phyloP scores from a whole-genome alignment of 2,329 filamentous ascomycete species.

The Pseudocercospora macadamiae region DNA sequence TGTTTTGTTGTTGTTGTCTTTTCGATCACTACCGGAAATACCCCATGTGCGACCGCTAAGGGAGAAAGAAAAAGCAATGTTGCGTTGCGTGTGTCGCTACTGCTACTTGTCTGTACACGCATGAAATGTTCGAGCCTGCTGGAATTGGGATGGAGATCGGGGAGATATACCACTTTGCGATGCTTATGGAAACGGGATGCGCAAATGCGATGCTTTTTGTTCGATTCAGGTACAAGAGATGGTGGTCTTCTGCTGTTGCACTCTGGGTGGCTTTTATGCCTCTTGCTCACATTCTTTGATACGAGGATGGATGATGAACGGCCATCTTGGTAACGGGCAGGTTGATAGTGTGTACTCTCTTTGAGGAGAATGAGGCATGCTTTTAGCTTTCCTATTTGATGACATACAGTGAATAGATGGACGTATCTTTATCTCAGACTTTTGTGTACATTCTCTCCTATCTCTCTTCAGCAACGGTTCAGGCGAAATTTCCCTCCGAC shows the following conservation, averaged over 20 bases:
- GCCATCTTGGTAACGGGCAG: background rate
- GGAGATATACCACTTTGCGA: conserved; percentile 7
- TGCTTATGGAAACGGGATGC: background rate
- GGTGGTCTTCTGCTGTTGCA: background rate
- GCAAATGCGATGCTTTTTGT: background rate
- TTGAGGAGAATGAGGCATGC: background rate
- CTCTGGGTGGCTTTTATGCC: background rate
- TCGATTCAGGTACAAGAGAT: background rate
- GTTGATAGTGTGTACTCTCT: background rate
- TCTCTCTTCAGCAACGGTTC: no score
- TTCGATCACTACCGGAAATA: conserved; percentile 22
- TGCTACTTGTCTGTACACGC: conserved; percentile 5
- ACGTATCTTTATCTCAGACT: conserved; percentile 2
- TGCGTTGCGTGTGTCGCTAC: conserved; percentile 10
- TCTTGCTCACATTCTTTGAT: background rate
- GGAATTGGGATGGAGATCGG: conserved; percentile 1
- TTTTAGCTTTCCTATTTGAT: conserved; percentile 8
- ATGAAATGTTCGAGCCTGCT: conserved; percentile 2
- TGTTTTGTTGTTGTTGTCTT: conserved; percentile 7
- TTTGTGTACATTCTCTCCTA: no score
- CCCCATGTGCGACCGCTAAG: conserved; percentile 24
- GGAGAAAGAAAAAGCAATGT: conserved; percentile 24
- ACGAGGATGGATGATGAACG: background rate
- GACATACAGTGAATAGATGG: conserved; percentile 19
- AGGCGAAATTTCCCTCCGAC: no score